Conservation (phyloP, 2,329 filamentous ascomycete genomes). For the Aspergillus caelatus region DNA sequence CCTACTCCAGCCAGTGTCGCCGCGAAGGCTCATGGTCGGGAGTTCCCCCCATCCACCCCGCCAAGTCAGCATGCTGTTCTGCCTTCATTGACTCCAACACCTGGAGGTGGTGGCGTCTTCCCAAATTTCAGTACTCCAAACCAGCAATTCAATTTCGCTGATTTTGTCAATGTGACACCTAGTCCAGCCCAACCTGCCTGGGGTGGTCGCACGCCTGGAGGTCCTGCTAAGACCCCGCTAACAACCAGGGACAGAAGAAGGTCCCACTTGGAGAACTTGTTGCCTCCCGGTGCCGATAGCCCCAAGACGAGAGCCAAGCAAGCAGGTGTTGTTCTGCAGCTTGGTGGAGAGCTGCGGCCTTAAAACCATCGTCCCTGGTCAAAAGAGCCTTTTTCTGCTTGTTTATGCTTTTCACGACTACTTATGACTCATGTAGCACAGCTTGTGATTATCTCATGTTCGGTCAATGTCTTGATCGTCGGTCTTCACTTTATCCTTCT, state of each 20-base stretch:
- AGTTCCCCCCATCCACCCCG: conserved; percentile 71
- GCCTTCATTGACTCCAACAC: conserved; percentile 57
- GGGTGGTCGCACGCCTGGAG: conserved; percentile 60
- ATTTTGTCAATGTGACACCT: conserved; percentile 96
- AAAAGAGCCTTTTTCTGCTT: conserved; percentile 12
- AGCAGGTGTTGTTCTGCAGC: conserved; percentile 63
- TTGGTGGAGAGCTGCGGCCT: conserved; percentile 65
- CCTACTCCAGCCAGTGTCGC: conserved; percentile 76
- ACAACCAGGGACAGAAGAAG: conserved; percentile 70
- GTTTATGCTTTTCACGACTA: conserved; percentile 25
- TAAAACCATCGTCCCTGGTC: conserved; percentile 28
- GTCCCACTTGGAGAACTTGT: conserved; percentile 80
- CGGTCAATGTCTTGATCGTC: conserved; percentile 21
- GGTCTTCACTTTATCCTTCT: conserved; percentile 6
- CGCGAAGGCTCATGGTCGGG: conserved; percentile 49
- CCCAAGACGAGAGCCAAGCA: conserved; percentile 46
- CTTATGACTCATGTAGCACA: conserved; percentile 25
- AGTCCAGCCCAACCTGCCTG: conserved; percentile 89
- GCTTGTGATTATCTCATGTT: conserved; percentile 22
- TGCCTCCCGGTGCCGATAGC: conserved; percentile 56
- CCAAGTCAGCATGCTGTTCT: conserved; percentile 63
- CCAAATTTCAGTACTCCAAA: conserved; percentile 75
- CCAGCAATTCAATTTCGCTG: conserved; percentile 87
- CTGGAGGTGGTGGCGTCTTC: conserved; percentile 74
- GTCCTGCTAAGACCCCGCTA: conserved; percentile 67